These are phyloP conservation scores for Aspergillus neoniger DNA, from an alignment of 2,329 filamentous ascomycete species.

Conservation along the genomic window DNA sequence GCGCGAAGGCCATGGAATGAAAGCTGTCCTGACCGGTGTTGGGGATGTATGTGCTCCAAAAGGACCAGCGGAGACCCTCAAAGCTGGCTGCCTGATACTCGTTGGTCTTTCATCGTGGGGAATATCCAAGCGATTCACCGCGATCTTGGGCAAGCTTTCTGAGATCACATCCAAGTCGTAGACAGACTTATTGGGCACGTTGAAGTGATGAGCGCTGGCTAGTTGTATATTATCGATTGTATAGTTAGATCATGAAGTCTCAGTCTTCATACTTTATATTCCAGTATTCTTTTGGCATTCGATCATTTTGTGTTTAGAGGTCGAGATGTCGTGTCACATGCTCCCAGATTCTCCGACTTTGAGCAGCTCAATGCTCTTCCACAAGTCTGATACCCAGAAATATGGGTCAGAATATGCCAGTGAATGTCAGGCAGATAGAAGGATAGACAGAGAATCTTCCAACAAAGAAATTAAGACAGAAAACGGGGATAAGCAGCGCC, in stretches of 20 bases:
- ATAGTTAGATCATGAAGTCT: neutral
- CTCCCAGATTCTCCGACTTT: too few species aligned
- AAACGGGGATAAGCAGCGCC: too few species aligned
- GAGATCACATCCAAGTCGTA: slow-evolving; percentile 21
- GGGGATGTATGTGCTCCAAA: slow-evolving; percentile 50
- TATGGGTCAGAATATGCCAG: too few species aligned
- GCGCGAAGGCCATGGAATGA: slow-evolving; percentile 52
- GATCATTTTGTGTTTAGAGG: too few species aligned
- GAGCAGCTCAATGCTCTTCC: too few species aligned
- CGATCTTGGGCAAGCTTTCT: slow-evolving; percentile 36
- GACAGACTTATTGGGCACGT: neutral
- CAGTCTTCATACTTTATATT: neutral
- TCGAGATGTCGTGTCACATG: too few species aligned
- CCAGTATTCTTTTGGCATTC: too few species aligned
- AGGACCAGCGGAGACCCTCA: slow-evolving; percentile 42
- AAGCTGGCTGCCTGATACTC: slow-evolving; percentile 44
- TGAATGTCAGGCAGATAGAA: too few species aligned
- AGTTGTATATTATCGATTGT: neutral
- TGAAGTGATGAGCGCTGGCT: neutral
- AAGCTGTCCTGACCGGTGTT: slow-evolving; percentile 54
- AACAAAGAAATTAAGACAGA: too few species aligned
- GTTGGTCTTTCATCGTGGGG: slow-evolving; percentile 38
- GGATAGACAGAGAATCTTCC: too few species aligned
- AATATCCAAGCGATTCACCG: slow-evolving; percentile 35
- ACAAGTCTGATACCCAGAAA: too few species aligned